Base-by-base conservation (phyloP, 305 asterid species). In the Lippia alba region DNA sequence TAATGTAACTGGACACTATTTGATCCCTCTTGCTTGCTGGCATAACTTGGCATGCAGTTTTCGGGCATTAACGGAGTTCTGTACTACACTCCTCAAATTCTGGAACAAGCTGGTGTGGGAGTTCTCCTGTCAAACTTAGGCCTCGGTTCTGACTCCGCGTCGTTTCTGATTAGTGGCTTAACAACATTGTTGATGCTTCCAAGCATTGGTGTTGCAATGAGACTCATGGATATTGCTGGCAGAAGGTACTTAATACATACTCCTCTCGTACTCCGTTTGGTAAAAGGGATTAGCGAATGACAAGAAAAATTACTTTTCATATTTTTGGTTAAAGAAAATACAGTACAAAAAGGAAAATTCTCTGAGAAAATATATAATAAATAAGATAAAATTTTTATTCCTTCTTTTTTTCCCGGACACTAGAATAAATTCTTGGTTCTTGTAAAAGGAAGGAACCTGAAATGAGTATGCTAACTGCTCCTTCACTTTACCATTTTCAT, bases 11-110 rank as follows among this genome's bases (percentile, higher is more conserved):
- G 18, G 8, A 20, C 58, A 17, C 54, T 11, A 18, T 46, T 51
- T 56, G 20, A 63, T 45, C 62, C 32, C 7, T 0, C 12, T 9
- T 1, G 61, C 11, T 59, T n/a, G 8, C 8, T 63, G 40, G 14
- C 56, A 6, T 48, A 55, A 56, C 8, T 16, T 62, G 54, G 4
- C 10, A 10, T 66, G 62, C 83, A 94, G 99, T 94, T 94, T 72
- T 85, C 97, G 19, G 99, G 99, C 19, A 91, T 94, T 44, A 94
- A 90, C 44, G 99, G 99, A 53, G 97, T 94, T 69, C 89, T 94
- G 7, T 91, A 91, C 84, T 94, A 94, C 81, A 91, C 99, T 50
- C 99, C 99, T 75, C 98, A 94, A 90, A 94, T 94, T 74, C 97
- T 94, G 34, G 89, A 94, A 78, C 96, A 90, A 87, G 99, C 99